phyloP scores from a whole-genome alignment of 139 green algal genomes.

The Spirogloea muscicola region DNA sequence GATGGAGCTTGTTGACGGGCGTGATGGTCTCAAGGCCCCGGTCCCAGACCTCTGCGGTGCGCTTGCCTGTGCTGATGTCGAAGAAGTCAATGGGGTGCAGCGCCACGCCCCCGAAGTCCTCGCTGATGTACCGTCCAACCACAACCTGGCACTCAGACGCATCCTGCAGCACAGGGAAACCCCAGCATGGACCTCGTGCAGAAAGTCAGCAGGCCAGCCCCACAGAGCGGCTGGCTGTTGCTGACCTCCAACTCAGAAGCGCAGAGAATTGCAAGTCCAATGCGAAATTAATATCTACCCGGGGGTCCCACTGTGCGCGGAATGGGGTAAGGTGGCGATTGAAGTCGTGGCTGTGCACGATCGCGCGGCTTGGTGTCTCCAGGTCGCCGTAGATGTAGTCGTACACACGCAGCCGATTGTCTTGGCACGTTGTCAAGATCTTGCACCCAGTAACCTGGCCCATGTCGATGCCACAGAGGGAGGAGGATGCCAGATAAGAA shows the following conservation, averaged over 20 bases:
- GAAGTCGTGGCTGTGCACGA: conserved; percentile 91
- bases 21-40: conserved; percentile 77
- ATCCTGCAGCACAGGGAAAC: too few relatives aligned
- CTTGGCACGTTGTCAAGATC: conserved; percentile 83
- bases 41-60: conserved; percentile 66
- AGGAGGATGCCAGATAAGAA: too few relatives aligned
- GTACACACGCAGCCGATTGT: conserved; percentile 84
- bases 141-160: conserved; percentile 63
- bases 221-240: too few relatives aligned
- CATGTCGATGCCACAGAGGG: too few relatives aligned
- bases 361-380: conserved; percentile 55
- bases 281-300: too few relatives aligned
- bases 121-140: conserved; percentile 80
- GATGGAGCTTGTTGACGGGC: conserved; percentile 81
- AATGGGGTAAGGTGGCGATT: conserved; percentile 86
- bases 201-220: too few relatives aligned
- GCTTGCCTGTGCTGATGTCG: conserved; percentile 59
- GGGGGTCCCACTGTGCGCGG: conserved; percentile 79
- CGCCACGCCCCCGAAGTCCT: conserved; percentile 74
- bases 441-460: conserved; percentile 69
- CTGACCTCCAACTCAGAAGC: too few relatives aligned
- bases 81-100: conserved; percentile 86
- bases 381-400: conserved; percentile 56
- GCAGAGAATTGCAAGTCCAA: too few relatives aligned
- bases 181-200: too few relatives aligned